A percentile compares a stretch with the other conserved stretches of the same genome.
These are phyloP conservation scores for Luvunga scandens DNA, from an alignment of 345 rosid genomes.

Conservation along the genomic window DNA sequence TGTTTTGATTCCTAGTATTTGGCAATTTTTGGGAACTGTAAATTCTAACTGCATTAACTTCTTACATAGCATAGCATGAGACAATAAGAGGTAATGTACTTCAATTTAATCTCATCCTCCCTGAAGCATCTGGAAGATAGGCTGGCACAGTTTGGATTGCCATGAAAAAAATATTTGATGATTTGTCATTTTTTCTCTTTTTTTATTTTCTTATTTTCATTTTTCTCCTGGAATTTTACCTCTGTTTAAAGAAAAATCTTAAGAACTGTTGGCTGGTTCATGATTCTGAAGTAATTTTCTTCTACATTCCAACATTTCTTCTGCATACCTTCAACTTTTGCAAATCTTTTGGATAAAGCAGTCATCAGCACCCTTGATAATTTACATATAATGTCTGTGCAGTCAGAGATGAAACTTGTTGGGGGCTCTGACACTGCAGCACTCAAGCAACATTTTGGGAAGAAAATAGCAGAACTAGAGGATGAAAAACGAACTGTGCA, in stretches of 20 bases:
- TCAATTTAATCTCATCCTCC: not conserved
- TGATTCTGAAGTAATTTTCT: not conserved
- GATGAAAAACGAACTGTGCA: constrained; percentile 88
- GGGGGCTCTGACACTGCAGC: constrained; percentile 68
- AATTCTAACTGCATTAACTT: not conserved
- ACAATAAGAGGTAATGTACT: not conserved
- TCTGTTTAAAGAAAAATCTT: not conserved
- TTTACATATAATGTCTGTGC: constrained; percentile 22
- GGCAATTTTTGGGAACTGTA: not conserved
- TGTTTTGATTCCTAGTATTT: not conserved
- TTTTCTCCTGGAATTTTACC: not conserved
- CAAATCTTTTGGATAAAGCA: not conserved
- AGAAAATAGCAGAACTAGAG: constrained; percentile 86
- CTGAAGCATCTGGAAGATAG: not conserved
- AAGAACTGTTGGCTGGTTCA: not conserved
- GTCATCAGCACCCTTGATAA: not conserved
- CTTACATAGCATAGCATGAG: not conserved
- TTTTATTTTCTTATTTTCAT: not conserved
- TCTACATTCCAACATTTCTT: not conserved
- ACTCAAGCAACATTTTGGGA: constrained; percentile 92
- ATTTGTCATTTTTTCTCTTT: not conserved
- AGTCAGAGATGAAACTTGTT: constrained; percentile 94
- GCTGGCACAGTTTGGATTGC: not conserved
- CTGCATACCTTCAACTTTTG: not conserved
- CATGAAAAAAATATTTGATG: not conserved